Evolutionary conservation across 306 rosid species (phyloP).

Genomic region (Vigna radiata): DNA sequence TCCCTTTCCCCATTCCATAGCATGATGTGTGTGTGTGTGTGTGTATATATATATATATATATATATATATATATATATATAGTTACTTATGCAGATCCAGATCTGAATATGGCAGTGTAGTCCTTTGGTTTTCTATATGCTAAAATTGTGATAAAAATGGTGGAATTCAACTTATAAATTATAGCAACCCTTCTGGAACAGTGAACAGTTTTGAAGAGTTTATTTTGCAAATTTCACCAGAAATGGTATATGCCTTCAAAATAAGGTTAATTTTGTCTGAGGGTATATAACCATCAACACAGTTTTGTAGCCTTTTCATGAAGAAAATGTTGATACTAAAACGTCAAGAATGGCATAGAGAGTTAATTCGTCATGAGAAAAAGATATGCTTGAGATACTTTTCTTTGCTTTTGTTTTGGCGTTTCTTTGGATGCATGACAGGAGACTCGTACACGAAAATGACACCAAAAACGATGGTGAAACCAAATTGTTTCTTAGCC

Average conservation of each 20-base stretch:
- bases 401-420: neutral
- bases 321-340: neutral
- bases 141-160: neutral
- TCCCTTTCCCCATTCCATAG: neutral
- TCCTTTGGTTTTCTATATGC: neutral
- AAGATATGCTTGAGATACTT: neutral
- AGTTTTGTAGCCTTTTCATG: neutral
- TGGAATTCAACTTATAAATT: neutral
- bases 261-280: neutral
- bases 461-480: conserved; percentile 18
- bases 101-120: neutral
- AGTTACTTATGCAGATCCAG: conserved; percentile 34
- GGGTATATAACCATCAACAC: neutral
- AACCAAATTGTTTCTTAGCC: neutral
- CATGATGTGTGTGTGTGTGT: too few relatives aligned
- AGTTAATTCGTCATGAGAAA: neutral
- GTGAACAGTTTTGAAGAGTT: conserved; percentile 6
- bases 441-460: conserved; percentile 11
- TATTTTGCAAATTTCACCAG: neutral
- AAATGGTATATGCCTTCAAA: conserved; percentile 7
- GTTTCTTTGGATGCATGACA: neutral
- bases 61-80: too few relatives aligned
- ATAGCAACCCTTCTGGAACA: conserved; percentile 2
- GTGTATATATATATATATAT: too few relatives aligned
- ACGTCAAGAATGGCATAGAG: too few relatives aligned